Evolutionary conservation across 2,329 filamentous ascomycete species (phyloP).

Genomic region (Fusarium sp.): DNA sequence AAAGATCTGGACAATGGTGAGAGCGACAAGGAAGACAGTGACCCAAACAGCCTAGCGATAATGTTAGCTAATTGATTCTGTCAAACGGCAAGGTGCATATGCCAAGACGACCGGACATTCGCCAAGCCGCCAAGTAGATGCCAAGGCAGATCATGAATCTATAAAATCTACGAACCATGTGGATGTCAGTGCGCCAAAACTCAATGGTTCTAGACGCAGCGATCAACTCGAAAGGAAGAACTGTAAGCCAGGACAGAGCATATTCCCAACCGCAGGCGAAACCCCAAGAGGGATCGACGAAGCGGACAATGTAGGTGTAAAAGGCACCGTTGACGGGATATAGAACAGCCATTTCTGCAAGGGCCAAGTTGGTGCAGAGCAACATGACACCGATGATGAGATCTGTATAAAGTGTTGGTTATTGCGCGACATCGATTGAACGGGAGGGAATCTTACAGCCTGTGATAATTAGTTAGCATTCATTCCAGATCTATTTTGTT

Average conservation of each 20-base stretch:
- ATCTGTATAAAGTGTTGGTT: conserved; percentile 48
- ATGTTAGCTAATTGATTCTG: background rate
- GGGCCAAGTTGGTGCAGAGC: conserved; percentile 78
- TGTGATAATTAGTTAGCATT: conserved; percentile 1
- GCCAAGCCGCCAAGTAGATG: conserved; percentile 11
- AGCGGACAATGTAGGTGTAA: conserved; percentile 89
- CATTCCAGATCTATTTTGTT: background rate
- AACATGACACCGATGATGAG: conserved; percentile 40
- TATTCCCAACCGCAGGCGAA: conserved; percentile 98
- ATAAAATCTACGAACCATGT: conserved; percentile 54
- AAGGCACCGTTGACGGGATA: conserved; percentile 95
- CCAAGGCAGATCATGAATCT: conserved; percentile 4
- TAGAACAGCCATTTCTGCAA: conserved; percentile 90
- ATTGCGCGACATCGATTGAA: background rate
- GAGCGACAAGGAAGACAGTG: conserved; percentile 80
- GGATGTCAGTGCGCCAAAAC: conserved; percentile 77
- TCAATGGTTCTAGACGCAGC: conserved; percentile 85
- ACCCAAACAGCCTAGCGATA: conserved; percentile 74
- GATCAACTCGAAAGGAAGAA: conserved; percentile 87
- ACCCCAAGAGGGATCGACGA: conserved; percentile 92
- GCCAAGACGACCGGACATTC: conserved; percentile 7
- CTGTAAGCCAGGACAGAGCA: conserved; percentile 86
- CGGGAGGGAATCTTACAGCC: conserved; percentile 8
- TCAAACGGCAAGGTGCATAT: background rate
- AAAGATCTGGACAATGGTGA: conserved; percentile 86